These are phyloP conservation scores for Saturnispora gosingensis DNA, from an alignment of 805 yeast species.

Conservation along the genomic window DNA sequence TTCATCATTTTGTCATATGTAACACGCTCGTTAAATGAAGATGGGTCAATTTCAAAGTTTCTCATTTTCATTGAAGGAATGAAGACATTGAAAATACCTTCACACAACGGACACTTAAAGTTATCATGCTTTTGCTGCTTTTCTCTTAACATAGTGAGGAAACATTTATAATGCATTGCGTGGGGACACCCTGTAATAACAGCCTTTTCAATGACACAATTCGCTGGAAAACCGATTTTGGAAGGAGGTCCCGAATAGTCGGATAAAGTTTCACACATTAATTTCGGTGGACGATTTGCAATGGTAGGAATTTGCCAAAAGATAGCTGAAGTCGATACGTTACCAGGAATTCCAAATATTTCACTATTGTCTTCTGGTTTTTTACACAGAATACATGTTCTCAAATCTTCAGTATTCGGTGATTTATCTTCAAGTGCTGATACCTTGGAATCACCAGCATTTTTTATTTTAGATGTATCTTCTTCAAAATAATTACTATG, in stretches of 20 bases:
- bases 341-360: constrained; percentile 51
- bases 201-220: constrained; percentile 18
- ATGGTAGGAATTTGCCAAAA: constrained; percentile 40
- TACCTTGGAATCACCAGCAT: neutral
- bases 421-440: neutral
- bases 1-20: neutral
- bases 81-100: constrained; percentile 34
- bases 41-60: constrained; percentile 19
- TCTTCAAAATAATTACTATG: constrained; percentile 25
- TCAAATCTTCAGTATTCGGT: constrained; percentile 11
- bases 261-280: constrained; percentile 18
- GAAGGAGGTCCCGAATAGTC: constrained; percentile 2
- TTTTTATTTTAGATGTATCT: constrained; percentile 4
- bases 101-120: constrained; percentile 44
- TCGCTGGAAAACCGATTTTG: constrained; percentile 6
- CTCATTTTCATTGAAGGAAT: constrained; percentile 34
- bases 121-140: constrained; percentile 13
- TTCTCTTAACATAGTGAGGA: constrained; percentile 24
- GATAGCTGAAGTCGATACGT: constrained; percentile 35
- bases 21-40: constrained; percentile 1
- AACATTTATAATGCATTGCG: constrained; percentile 42
- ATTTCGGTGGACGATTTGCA: constrained; percentile 23
- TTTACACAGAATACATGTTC: constrained; percentile 53
- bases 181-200: constrained; percentile 43
- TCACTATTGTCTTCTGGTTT: constrained; percentile 37